Percentiles rank a stretch among this genome's conserved stretches.
These are phyloP conservation scores for Colletotrichum costaricense DNA, from an alignment of 2,329 filamentous ascomycete species.

Conservation along the genomic window DNA sequence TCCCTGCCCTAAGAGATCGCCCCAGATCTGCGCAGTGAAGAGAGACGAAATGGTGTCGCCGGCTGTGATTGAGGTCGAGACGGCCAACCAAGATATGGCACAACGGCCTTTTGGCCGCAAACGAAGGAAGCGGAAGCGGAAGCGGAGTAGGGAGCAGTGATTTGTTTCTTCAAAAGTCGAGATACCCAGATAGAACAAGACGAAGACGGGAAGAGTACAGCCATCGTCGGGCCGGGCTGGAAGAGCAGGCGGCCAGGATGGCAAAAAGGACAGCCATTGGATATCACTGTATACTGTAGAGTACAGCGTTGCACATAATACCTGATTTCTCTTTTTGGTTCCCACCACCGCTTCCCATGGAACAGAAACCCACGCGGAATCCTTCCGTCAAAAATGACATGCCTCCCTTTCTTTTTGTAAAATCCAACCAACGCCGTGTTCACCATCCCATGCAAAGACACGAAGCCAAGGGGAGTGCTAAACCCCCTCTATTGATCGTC, in stretches of 20 bases:
- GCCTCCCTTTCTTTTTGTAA: background rate
- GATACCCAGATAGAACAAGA: constrained; percentile 36
- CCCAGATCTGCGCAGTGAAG: background rate
- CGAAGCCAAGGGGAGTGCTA: background rate
- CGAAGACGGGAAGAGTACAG: constrained; percentile 16
- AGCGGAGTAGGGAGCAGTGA: background rate
- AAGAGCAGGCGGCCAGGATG: background rate
- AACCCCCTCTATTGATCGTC: constrained; percentile 28
- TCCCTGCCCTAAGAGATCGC: background rate
- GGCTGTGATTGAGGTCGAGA: too few species aligned
- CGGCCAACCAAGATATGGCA: background rate
- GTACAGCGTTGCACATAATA: constrained; percentile 28
- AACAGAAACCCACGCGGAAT: background rate
- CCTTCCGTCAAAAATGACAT: background rate
- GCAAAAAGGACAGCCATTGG: constrained; percentile 23
- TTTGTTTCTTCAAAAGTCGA: constrained; percentile 26
- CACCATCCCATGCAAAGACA: constrained; percentile 32
- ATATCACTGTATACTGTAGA: constrained; percentile 26
- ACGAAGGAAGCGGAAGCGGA: background rate
- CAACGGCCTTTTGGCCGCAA: background rate
- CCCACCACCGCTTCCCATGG: background rate
- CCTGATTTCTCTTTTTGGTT: constrained; percentile 1
- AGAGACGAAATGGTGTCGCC: too few species aligned
- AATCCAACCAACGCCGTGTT: constrained; percentile 24
- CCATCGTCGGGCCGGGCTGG: constrained; percentile 5